phyloP scores from a whole-genome alignment of 2,329 filamentous ascomycete species.

The Talaromyces verruculosus region DNA sequence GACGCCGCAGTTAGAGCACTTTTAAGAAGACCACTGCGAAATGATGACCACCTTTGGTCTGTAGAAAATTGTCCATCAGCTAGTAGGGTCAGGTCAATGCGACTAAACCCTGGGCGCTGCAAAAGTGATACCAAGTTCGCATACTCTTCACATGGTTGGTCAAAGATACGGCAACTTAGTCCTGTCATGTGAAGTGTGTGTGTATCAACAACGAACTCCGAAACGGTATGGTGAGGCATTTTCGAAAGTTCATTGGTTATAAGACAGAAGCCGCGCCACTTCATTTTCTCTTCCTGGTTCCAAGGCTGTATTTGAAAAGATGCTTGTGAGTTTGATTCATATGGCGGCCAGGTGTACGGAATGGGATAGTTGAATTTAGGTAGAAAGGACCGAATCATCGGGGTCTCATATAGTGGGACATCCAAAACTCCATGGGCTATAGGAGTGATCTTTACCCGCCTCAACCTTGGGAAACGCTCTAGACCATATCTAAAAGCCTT shows the following conservation, averaged over 20 bases:
- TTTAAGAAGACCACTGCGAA: slow-evolving; percentile 17
- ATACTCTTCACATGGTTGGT: slow-evolving; percentile 29
- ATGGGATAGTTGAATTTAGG: slow-evolving; percentile 43
- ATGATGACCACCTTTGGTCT: slow-evolving; percentile 16
- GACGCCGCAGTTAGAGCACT: background rate
- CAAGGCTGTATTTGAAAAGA: background rate
- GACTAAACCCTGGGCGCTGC: slow-evolving; percentile 29
- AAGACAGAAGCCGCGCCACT: slow-evolving; percentile 37
- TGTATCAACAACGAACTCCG: slow-evolving; percentile 39
- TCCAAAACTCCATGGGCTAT: slow-evolving; percentile 41
- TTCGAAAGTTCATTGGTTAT: slow-evolving; percentile 30
- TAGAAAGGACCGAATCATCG: slow-evolving; percentile 45
- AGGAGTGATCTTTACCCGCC: slow-evolving; percentile 42
- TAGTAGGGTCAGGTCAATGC: slow-evolving; percentile 30
- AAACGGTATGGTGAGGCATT: slow-evolving; percentile 27
- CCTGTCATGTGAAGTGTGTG: slow-evolving; percentile 31
- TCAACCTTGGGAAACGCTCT: slow-evolving; percentile 37
- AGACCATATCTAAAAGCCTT: slow-evolving; percentile 37
- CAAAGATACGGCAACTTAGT: slow-evolving; percentile 36
- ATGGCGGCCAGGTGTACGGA: slow-evolving; percentile 34
- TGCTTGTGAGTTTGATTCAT: background rate
- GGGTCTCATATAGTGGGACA: slow-evolving; percentile 44
- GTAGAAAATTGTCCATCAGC: slow-evolving; percentile 16
- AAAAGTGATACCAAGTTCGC: slow-evolving; percentile 27
- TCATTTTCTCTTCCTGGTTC: slow-evolving; percentile 24